Evolutionary conservation across 208 protist genomes (phyloP).

Genomic region (Trichomonas vaginalis): DNA sequence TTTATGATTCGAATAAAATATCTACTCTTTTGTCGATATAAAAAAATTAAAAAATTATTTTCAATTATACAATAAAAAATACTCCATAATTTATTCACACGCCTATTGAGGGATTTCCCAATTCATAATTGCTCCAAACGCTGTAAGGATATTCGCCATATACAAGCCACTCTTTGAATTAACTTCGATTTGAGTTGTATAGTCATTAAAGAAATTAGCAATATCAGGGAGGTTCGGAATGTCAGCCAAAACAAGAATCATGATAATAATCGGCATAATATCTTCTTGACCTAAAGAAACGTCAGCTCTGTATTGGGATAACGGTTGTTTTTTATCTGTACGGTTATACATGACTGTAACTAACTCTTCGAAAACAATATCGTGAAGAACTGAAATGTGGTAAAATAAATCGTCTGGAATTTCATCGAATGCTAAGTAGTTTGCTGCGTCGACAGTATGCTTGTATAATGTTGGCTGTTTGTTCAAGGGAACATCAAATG

Average conservation of each 20-base stretch:
- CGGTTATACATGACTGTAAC: neutral
- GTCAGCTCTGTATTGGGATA: neutral
- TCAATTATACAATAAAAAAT: too few relatives aligned
- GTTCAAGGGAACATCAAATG: neutral
- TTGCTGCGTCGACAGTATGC: neutral
- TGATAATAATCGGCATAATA: neutral
- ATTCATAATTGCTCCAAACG: neutral
- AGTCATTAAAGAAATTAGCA: neutral
- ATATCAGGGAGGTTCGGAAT: neutral
- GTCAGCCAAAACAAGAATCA: neutral
- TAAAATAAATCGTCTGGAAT: neutral
- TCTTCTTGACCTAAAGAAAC: neutral
- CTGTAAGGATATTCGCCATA: neutral
- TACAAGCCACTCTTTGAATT: neutral
- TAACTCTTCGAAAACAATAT: neutral
- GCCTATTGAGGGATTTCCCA: neutral
- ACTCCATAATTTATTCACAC: too few relatives aligned
- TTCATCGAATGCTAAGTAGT: neutral
- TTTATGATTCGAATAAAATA: too few relatives aligned
- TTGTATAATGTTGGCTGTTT: neutral
- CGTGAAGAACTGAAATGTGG: neutral
- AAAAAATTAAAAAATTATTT: too few relatives aligned
- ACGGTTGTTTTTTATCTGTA: neutral
- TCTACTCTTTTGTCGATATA: too few relatives aligned
- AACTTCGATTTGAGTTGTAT: neutral